Evolutionary conservation across 257 asterid genomes (phyloP), one percentile per base, ranked within the genome.

Genomic region (Solanum etuberosum): DNA sequence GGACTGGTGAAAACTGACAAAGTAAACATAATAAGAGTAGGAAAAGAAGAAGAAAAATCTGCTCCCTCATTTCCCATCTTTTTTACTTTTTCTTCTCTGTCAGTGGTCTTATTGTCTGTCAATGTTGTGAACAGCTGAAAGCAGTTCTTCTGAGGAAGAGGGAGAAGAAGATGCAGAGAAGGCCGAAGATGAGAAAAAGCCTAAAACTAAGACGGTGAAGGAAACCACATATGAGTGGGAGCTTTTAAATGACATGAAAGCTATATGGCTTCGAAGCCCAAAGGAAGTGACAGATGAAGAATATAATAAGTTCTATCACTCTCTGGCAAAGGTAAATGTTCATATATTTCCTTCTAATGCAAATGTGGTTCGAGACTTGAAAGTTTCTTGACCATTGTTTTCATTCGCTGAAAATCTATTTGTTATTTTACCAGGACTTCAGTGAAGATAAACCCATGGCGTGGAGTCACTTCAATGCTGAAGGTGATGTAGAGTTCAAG

Each of bases 401-500:
- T 51, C 37, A 68, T 86, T 63, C 10, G 18, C 85, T 35, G 5
- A 63, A 76, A 78, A 27, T 80, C 31, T 29, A 88, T 81, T 31
- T 84, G 35, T 68, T 61, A 83, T 73, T 82, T 72, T 86, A 43
- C 63, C 94, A 96, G 98, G 99, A 95, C 92, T 95, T 96, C 20
- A 68, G 93, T 88, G 98, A 94, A 11, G 99, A 96, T 85, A 96
- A 96, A 84, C 99, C 99, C 54, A 88, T 94, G 35, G 85, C 99
- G 37, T 94, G 98, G 98, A 96, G 99, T 90, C 99, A 96, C 92
- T 96, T 96, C 87, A 93, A 88, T 20, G 99, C 99, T 27, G 98
- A 96, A 94, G 99, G 99, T 88, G 99, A 96, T 91, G 98, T 96
- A 51, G 99, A 96, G 83, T 96, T 96, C 95, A 96, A 93, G 93